Conservation (phyloP, 495 filamentous ascomycete genomes). For the Hypomontagnella submonticulosa region DNA sequence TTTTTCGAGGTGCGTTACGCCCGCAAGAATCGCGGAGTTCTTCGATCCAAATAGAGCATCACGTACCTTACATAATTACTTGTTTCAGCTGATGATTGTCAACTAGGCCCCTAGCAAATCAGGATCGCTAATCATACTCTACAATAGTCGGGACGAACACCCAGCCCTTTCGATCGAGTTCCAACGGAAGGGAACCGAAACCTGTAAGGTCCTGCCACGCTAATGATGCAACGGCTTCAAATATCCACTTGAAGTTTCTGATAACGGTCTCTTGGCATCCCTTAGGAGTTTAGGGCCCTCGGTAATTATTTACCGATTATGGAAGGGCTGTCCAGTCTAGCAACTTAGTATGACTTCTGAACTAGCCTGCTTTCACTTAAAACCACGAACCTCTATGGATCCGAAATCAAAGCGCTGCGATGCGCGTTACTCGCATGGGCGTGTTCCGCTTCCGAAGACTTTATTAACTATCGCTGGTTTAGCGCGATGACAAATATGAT, state of each 20-base stretch:
- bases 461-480: neutral
- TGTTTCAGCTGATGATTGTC: neutral
- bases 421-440: neutral
- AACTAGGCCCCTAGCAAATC: constrained; percentile 3
- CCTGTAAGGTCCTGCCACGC: constrained; percentile 15
- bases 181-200: constrained; percentile 21
- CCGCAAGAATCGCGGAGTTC: too few relatives aligned
- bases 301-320: constrained; percentile 38
- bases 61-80: too few relatives aligned
- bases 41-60: too few relatives aligned
- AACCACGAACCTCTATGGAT: neutral
- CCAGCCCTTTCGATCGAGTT: constrained; percentile 13
- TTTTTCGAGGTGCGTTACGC: too few relatives aligned
- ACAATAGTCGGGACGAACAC: neutral
- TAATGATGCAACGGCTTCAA: constrained; percentile 31
- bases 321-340: constrained; percentile 20
- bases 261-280: constrained; percentile 26
- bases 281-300: neutral
- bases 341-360: constrained; percentile 8
- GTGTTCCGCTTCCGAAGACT: neutral
- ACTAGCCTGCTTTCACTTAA: neutral
- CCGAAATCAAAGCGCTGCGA: constrained; percentile 20
- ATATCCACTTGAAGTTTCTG: constrained; percentile 6
- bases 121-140: neutral
- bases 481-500: neutral